Percentiles rank a stretch among this genome's conserved stretches.
Evolutionary conservation across 129 eudicot species (phyloP).

Genomic region (Pseudognaphalium luteoalbum): DNA sequence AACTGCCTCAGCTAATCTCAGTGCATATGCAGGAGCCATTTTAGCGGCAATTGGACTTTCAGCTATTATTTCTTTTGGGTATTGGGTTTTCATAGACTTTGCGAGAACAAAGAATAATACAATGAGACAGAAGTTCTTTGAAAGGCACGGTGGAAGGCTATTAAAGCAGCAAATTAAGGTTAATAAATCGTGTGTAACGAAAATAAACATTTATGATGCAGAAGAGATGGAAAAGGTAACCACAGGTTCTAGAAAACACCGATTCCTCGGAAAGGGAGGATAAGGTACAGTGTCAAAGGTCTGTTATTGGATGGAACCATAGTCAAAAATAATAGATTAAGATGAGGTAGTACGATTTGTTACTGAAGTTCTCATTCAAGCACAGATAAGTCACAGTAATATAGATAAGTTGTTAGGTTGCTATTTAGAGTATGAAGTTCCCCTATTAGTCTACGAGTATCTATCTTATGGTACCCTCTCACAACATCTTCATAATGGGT

Average conservation of each 20-base stretch:
- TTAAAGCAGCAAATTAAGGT: slow-evolving; percentile 18
- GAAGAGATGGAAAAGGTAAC: slow-evolving; percentile 42
- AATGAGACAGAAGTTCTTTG: slow-evolving; percentile 21
- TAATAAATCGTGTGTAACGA: slow-evolving; percentile 12
- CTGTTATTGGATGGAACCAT: slow-evolving; percentile 33
- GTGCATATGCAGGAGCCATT: background rate
- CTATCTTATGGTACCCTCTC: slow-evolving; percentile 34
- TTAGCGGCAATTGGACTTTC: slow-evolving; percentile 14
- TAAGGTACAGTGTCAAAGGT: slow-evolving; percentile 43
- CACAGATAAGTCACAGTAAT: slow-evolving; percentile 41
- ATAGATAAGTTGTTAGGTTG: slow-evolving; percentile 44
- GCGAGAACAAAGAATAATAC: slow-evolving; percentile 15
- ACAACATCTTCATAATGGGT: slow-evolving; percentile 33
- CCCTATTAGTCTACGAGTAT: slow-evolving; percentile 39
- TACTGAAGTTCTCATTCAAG: slow-evolving; percentile 37
- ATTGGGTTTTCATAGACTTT: slow-evolving; percentile 6
- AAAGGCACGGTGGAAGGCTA: slow-evolving; percentile 29
- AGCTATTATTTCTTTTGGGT: slow-evolving; percentile 13
- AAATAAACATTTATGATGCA: slow-evolving; percentile 4
- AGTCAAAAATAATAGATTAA: slow-evolving; percentile 24
- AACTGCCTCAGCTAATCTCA: too few relatives aligned
- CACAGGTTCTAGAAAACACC: slow-evolving; percentile 13
- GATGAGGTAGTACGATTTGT: slow-evolving; percentile 30
- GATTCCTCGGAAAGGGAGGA: slow-evolving; percentile 43
- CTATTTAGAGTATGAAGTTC: slow-evolving; percentile 39